A percentile compares a stretch with the other conserved stretches of the same genome.
Conservation (phyloP, 495 filamentous ascomycete genomes). For the Neurospora discreta region DNA sequence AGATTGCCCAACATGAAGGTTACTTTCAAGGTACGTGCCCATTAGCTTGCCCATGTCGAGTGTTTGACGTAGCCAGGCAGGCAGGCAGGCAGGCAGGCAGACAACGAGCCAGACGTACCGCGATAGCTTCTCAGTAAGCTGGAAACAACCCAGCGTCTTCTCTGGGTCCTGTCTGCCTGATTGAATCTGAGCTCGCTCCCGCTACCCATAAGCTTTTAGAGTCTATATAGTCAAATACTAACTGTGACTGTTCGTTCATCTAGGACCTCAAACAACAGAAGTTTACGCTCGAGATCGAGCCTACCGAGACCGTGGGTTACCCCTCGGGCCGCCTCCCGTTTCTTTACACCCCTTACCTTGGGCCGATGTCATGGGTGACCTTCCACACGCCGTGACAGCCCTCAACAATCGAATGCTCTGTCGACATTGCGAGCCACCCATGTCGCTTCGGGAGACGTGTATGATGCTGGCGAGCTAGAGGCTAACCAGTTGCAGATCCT, state of each 20-base stretch:
- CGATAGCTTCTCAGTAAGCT: neutral
- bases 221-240: neutral
- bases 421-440: neutral
- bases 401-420: neutral
- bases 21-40: slow-evolving; percentile 37
- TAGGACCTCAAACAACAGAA: slow-evolving; percentile 98
- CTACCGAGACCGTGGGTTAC: slow-evolving; percentile 73
- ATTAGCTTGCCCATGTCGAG: neutral
- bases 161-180: neutral
- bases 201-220: neutral
- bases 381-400: neutral
- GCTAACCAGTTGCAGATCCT: slow-evolving; percentile 51
- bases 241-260: neutral
- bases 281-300: slow-evolving; percentile 89
- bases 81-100: neutral
- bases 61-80: neutral
- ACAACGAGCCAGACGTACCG: neutral
- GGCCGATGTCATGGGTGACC: neutral
- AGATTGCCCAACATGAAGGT: slow-evolving; percentile 37
- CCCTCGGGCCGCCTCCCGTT: slow-evolving; percentile 17
- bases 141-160: neutral
- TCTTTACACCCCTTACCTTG: neutral
- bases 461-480: neutral
- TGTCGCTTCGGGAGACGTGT: neutral
- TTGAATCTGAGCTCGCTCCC: neutral